Evolutionary conservation across 2,329 filamentous ascomycete species (phyloP), one percentile per base, ranked within the genome.

Genomic region (Pseudogymnoascus pannorum): DNA sequence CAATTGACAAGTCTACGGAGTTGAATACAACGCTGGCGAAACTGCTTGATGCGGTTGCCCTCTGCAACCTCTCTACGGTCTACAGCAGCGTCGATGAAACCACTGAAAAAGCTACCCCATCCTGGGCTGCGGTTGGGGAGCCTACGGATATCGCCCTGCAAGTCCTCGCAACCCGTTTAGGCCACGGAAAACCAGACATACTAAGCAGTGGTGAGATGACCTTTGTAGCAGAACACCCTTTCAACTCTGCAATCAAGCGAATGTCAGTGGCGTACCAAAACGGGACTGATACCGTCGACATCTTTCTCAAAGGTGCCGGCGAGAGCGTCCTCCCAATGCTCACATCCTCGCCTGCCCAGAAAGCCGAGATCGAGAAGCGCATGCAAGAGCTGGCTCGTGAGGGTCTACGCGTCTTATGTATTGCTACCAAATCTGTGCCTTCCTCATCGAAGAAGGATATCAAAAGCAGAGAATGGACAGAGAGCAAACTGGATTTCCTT

Each of bases 121-220:
- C 9, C 29, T 88, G 85, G 84, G 79, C 77, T 42, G 84, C 84
- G 18, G 75, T 85, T 42, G 87, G 86, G 57, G 85, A 88, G 66
- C 85, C 86, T 3, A 91, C 88, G 3, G 87, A 91, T 67, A 88
- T 91, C 63, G 87, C 88, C 9, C 81, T 91, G 14, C 86, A 88
- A 65, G 87, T 90, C 8, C 87, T 91, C 64, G 86, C 87, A 54
- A 85, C 86, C 75, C 83, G 87, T 16, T 89, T 89, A 66, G 87
- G 12, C 90, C 78, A 79, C 63, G 78, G 75, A 59, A 80, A 80
- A 69, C 82, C 73, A 1, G 71, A 81, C 68, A 69, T 72, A 1
- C 73, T 85, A 2, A 79, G 81, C 61, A 70, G 72, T 20, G 73
- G 73, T n/a, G 67, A 71, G 22, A 77, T 79, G 61, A 72, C 74